Evolutionary conservation across 768 basidiomycete genomes (phyloP).

Genomic region (Dictyophora rubrovolvata): DNA sequence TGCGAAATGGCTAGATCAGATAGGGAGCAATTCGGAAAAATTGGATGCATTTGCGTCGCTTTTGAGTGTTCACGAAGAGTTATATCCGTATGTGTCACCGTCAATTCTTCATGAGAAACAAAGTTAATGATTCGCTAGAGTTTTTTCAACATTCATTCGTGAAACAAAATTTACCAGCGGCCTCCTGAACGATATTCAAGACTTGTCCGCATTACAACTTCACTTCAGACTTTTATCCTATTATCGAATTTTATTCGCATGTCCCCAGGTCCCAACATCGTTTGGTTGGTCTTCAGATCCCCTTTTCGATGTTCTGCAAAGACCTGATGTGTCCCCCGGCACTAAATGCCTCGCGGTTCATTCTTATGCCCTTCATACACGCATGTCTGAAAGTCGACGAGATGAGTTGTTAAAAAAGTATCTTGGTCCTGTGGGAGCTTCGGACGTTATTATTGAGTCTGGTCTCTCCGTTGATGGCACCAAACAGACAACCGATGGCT

Average conservation of each 20-base stretch:
- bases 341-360: slow-evolving; percentile 63
- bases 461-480: slow-evolving; percentile 40
- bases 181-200: slow-evolving; percentile 8
- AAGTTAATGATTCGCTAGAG: slow-evolving; percentile 4
- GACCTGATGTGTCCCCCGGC: slow-evolving; percentile 51
- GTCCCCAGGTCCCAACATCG: slow-evolving; percentile 52
- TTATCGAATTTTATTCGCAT: slow-evolving; percentile 68
- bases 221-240: slow-evolving; percentile 70
- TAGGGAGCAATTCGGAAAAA: slow-evolving; percentile 30
- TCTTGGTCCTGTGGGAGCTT: slow-evolving; percentile 47
- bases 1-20: slow-evolving; percentile 66
- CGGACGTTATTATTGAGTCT: slow-evolving; percentile 56
- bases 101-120: not conserved
- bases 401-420: slow-evolving; percentile 50
- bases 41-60: slow-evolving; percentile 22
- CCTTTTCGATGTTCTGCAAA: slow-evolving; percentile 33
- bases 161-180: slow-evolving; percentile 44
- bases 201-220: slow-evolving; percentile 35
- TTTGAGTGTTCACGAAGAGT: slow-evolving; percentile 19
- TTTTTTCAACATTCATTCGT: slow-evolving; percentile 30
- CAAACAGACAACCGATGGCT: slow-evolving; percentile 51
- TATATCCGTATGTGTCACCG: slow-evolving; percentile 22
- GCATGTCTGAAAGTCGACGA: slow-evolving; percentile 71
- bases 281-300: slow-evolving; percentile 48
- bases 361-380: slow-evolving; percentile 66